These are phyloP conservation scores for Macroventuria anomochaeta DNA, from an alignment of 2,329 filamentous ascomycete genomes.

Conservation along the genomic window DNA sequence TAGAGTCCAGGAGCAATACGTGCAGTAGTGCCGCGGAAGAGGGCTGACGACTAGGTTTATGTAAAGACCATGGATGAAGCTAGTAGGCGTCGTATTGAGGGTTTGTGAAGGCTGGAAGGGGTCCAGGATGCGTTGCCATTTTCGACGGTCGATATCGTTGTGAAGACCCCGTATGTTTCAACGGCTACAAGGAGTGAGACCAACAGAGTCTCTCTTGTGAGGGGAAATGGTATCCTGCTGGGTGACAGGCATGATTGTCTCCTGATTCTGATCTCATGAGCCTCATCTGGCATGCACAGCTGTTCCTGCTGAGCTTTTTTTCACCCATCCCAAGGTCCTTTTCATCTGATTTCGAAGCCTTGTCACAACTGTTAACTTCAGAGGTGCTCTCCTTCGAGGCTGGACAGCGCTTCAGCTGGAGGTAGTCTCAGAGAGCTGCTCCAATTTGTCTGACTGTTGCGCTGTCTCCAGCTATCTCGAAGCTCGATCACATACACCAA, in stretches of 20 bases:
- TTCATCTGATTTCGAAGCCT: too few relatives aligned
- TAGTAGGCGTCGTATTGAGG: constrained; percentile 6
- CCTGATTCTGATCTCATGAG: background rate
- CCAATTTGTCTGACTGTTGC: too few relatives aligned
- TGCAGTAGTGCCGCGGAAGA: constrained; percentile 9
- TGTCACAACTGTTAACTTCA: too few relatives aligned
- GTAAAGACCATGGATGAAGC: constrained; percentile 7
- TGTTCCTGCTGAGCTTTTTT: background rate
- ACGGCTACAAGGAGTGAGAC: constrained; percentile 16
- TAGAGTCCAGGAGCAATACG: constrained; percentile 1
- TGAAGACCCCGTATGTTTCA: background rate
- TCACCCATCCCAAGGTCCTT: background rate
- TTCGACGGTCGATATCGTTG: background rate
- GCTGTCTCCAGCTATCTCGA: too few relatives aligned
- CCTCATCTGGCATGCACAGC: background rate
- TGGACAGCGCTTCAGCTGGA: too few relatives aligned
- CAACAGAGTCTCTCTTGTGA: background rate
- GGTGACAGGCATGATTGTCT: background rate
- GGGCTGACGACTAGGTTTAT: background rate
- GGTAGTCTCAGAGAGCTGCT: too few relatives aligned
- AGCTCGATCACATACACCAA: background rate
- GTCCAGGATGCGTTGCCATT: constrained; percentile 12
- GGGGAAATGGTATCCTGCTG: background rate
- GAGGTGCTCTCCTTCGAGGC: background rate
- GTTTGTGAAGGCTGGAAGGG: constrained; percentile 7